Percentiles rank a stretch among this genome's conserved stretches.
Conservation (phyloP, 257 asterid species). For the Rubia yunnanensis region DNA sequence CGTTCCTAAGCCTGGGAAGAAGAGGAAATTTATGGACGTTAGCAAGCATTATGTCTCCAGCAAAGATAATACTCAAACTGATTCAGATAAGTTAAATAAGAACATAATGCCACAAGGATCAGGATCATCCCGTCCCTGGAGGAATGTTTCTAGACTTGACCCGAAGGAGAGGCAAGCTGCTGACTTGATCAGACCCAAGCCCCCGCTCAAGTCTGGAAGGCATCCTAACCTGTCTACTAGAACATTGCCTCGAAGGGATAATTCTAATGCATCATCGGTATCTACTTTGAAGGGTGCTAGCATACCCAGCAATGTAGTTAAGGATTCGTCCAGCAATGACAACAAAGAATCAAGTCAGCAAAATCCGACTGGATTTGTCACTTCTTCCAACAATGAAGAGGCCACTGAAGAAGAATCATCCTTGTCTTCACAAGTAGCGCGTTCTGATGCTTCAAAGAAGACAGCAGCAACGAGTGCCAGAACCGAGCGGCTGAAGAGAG, state of each 20-base stretch:
- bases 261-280: slow-evolving; percentile 30
- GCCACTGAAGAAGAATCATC: slow-evolving; percentile 34
- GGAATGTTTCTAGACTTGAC: slow-evolving; percentile 41
- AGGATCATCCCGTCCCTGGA: slow-evolving; percentile 40
- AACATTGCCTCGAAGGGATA: slow-evolving; percentile 44
- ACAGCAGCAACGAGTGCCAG: slow-evolving; percentile 27
- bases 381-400: slow-evolving; percentile 38
- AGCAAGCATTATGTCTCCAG: slow-evolving; percentile 76
- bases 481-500: slow-evolving; percentile 49
- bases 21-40: slow-evolving; percentile 90
- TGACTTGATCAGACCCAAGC: slow-evolving; percentile 34
- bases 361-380: slow-evolving; percentile 26
- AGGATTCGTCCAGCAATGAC: slow-evolving; percentile 35
- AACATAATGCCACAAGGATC: slow-evolving; percentile 50
- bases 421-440: slow-evolving; percentile 42
- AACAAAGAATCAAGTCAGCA: slow-evolving; percentile 43
- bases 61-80: slow-evolving; percentile 38
- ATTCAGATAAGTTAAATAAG: slow-evolving; percentile 49
- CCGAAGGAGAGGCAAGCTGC: slow-evolving; percentile 53
- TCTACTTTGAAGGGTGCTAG: slow-evolving; percentile 28
- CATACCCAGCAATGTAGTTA: slow-evolving; percentile 23
- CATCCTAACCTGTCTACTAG: slow-evolving; percentile 52
- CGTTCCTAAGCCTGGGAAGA: slow-evolving; percentile 91
- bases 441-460: slow-evolving; percentile 38
- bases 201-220: slow-evolving; percentile 47